Evolutionary conservation across 163 green algal genomes (phyloP).

Genomic region (Prototheca wickerhamii): DNA sequence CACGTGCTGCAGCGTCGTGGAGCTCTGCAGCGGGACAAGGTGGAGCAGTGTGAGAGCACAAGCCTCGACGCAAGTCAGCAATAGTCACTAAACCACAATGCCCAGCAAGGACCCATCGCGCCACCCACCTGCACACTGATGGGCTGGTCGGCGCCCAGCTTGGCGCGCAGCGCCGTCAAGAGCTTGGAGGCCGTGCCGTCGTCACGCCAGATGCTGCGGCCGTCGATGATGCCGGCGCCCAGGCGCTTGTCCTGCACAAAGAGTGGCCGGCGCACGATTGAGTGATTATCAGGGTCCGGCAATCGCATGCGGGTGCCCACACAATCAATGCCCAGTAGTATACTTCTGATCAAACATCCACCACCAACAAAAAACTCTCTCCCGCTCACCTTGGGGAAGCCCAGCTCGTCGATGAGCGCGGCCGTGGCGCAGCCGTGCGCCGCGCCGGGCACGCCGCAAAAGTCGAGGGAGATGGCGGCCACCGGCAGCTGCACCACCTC

Average conservation of each 20-base stretch:
- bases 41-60: slow-evolving; percentile 14
- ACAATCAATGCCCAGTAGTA: not conserved
- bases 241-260: slow-evolving; percentile 54
- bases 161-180: slow-evolving; percentile 34
- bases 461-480: slow-evolving; percentile 45
- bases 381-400: slow-evolving; percentile 50
- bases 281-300: too few relatives aligned
- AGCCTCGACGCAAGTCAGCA: slow-evolving; percentile 5
- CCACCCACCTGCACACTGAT: slow-evolving; percentile 14
- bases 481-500: slow-evolving; percentile 64
- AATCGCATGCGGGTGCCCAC: not conserved
- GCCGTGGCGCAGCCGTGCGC: slow-evolving; percentile 45
- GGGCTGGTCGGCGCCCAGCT: slow-evolving; percentile 10
- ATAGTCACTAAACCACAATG: not conserved
- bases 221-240: slow-evolving; percentile 74
- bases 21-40: slow-evolving; percentile 50
- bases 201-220: slow-evolving; percentile 70
- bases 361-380: not conserved
- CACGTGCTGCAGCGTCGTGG: slow-evolving; percentile 70
- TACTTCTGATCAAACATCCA: not conserved
- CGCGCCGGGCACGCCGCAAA: slow-evolving; percentile 44
- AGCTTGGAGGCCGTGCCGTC: slow-evolving; percentile 31
- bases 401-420: slow-evolving; percentile 55
- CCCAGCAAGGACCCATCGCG: not conserved
- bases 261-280: too few relatives aligned